phyloP scores from a whole-genome alignment of 1,284 basidiomycete genomes.

The Malassezia sympodialis region DNA sequence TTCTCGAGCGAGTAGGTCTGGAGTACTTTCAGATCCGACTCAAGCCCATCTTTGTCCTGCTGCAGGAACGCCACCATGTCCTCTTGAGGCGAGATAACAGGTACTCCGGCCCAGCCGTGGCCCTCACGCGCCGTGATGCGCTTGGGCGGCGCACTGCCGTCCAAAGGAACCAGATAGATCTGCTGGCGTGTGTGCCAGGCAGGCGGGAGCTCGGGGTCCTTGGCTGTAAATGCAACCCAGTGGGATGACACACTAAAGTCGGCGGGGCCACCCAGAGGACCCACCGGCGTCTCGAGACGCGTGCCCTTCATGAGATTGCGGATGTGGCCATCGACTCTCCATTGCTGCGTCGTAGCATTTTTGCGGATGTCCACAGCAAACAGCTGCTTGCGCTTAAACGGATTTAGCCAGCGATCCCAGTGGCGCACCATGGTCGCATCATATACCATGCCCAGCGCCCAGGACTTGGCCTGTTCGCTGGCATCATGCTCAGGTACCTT shows the following conservation, averaged over 20 bases:
- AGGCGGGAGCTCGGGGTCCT: constrained; percentile 21
- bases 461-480: constrained; percentile 13
- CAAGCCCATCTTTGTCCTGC: constrained; percentile 32
- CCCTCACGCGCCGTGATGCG: constrained; percentile 11
- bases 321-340: constrained; percentile 6
- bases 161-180: constrained; percentile 21
- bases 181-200: constrained; percentile 33
- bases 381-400: constrained; percentile 22
- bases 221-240: constrained; percentile 25
- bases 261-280: constrained; percentile 23
- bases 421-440: constrained; percentile 24
- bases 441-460: constrained; percentile 15
- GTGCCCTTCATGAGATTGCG: constrained; percentile 22
- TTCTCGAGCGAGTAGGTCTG: constrained; percentile 16
- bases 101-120: constrained; percentile 23
- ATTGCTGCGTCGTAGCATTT: neutral
- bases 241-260: constrained; percentile 22
- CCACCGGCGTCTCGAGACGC: constrained; percentile 23
- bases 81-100: constrained; percentile 21
- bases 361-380: constrained; percentile 21
- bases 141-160: constrained; percentile 6
- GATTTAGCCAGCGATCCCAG: constrained; percentile 29
- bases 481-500: constrained; percentile 17
- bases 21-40: constrained; percentile 28
- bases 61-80: constrained; percentile 30